Evolutionary conservation across 2,329 filamentous ascomycete genomes (phyloP).

Genomic region (Hymenoscyphus repandus): DNA sequence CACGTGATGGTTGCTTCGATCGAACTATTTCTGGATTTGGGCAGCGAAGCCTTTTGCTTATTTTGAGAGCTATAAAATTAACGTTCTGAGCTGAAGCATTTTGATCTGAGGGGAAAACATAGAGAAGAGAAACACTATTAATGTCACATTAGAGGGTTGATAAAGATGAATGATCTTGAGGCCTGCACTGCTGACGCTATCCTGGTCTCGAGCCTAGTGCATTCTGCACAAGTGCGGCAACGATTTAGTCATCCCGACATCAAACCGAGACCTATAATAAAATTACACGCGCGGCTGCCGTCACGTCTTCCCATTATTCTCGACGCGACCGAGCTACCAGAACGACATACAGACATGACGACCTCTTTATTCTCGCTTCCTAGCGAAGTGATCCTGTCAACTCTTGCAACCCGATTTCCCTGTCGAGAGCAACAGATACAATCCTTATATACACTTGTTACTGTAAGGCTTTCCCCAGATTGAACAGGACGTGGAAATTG

Average conservation of each 20-base stretch:
- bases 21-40: too few species aligned
- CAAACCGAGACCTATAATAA: background rate
- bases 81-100: too few species aligned
- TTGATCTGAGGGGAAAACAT: too few species aligned
- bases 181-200: background rate
- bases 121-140: too few species aligned
- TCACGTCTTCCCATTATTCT: conserved; percentile 9
- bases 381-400: conserved; percentile 43
- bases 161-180: too few species aligned
- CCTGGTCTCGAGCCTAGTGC: background rate
- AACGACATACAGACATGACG: conserved; percentile 26
- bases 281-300: background rate
- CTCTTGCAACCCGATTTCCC: conserved; percentile 46
- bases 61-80: too few species aligned
- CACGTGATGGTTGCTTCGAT: too few species aligned
- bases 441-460: conserved; percentile 50
- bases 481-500: background rate
- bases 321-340: conserved; percentile 6
- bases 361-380: conserved; percentile 45
- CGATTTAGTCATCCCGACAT: background rate
- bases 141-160: background rate
- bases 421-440: conserved; percentile 55
- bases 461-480: conserved; percentile 16
- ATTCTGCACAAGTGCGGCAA: conserved; percentile 14
- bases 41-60: too few species aligned